Evolutionary conservation across 116 monocot genomes (phyloP).

Genomic region (Phalaenopsis hybrid): DNA sequence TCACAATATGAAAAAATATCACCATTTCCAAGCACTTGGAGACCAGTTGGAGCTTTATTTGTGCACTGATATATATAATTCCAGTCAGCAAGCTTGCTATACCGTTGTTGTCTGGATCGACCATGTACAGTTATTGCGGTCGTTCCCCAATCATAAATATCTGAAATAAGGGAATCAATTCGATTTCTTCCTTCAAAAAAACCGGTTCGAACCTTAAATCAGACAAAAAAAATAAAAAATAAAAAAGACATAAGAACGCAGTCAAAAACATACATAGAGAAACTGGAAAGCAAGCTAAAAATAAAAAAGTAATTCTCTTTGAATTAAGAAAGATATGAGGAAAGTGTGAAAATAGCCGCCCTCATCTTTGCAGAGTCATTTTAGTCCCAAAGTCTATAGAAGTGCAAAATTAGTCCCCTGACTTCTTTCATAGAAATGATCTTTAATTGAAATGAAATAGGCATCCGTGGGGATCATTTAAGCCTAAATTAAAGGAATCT

Average conservation of each 20-base stretch:
- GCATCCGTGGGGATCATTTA: too few species aligned
- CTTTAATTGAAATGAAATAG: too few species aligned
- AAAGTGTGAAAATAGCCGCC: too few species aligned
- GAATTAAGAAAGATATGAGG: too few species aligned
- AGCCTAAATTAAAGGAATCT: too few species aligned
- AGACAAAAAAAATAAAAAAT: neutral
- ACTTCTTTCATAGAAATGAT: too few species aligned
- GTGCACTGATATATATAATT: conserved; percentile 81
- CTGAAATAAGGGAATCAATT: conserved; percentile 66
- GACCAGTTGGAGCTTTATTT: conserved; percentile 43
- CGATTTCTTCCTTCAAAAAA: conserved; percentile 89
- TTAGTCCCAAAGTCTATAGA: too few species aligned
- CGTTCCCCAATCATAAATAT: conserved; percentile 68
- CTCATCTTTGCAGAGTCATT: too few species aligned
- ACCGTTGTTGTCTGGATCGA: conserved; percentile 85
- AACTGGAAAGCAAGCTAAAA: neutral
- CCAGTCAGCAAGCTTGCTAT: conserved; percentile 94
- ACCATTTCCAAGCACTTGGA: conserved; percentile 86
- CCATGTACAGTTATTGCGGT: conserved; percentile 82
- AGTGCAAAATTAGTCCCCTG: too few species aligned
- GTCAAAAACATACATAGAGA: neutral
- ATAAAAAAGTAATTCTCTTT: too few species aligned
- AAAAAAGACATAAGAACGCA: neutral
- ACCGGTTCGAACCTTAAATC: conserved; percentile 66
- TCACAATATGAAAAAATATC: conserved; percentile 80